Evolutionary conservation across 768 basidiomycete species (phyloP).

Genomic region (Mrakia frigida): DNA sequence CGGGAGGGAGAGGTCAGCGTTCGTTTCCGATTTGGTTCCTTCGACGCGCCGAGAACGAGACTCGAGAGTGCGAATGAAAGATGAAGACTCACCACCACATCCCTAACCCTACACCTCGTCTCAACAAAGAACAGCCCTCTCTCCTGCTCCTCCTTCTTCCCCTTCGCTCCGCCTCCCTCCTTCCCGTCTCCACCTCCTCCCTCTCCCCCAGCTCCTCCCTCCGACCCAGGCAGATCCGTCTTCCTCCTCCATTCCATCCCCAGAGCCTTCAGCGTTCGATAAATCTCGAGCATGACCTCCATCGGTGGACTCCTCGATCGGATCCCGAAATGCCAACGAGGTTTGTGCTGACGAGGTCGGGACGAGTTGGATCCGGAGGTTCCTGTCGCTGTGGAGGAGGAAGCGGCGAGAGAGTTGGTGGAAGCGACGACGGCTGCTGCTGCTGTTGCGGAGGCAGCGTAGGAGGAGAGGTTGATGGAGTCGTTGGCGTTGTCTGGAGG

Average conservation of each 20-base stretch:
- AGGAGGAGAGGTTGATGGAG: slow-evolving; percentile 34
- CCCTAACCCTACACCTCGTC: slow-evolving; percentile 79
- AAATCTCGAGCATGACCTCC: slow-evolving; percentile 99
- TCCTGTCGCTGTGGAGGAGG: too few species aligned
- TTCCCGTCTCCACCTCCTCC: slow-evolving; percentile 62
- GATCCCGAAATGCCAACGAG: slow-evolving; percentile 98
- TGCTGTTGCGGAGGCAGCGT: slow-evolving; percentile 41
- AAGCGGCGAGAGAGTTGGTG: neutral
- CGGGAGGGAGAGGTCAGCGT: neutral
- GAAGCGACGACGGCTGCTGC: slow-evolving; percentile 35
- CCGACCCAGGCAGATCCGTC: slow-evolving; percentile 49
- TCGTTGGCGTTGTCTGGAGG: slow-evolving; percentile 15
- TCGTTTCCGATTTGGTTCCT: neutral
- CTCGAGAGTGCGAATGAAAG: neutral
- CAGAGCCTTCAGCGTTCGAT: slow-evolving; percentile 77
- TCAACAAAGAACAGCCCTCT: slow-evolving; percentile 81
- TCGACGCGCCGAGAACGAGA: neutral
- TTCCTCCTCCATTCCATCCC: slow-evolving; percentile 99
- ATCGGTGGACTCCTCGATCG: slow-evolving; percentile 84
- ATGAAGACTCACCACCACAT: slow-evolving; percentile 69
- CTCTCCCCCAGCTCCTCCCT: slow-evolving; percentile 56
- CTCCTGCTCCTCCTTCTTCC: slow-evolving; percentile 45
- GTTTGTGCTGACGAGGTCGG: slow-evolving; percentile 53
- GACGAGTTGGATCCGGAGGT: slow-evolving; percentile 44
- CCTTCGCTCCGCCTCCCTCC: slow-evolving; percentile 42